Evolutionary conservation across 352 stramenopile species (phyloP), one percentile per base, ranked within the genome.

Genomic region (Globisporangium splendens): DNA sequence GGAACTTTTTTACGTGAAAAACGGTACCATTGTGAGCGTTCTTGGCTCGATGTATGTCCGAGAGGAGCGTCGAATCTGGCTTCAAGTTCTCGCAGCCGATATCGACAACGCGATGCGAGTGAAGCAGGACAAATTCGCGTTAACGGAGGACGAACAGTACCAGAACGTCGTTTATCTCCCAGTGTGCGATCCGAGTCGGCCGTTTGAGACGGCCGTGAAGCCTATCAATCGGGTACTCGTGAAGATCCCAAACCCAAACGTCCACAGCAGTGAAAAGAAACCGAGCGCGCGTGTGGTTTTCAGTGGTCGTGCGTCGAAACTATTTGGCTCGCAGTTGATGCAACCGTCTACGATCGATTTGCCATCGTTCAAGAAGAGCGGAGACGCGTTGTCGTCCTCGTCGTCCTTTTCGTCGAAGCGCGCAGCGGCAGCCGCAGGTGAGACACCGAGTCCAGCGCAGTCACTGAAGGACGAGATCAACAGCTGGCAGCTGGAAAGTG

Each of bases 301-400:
- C 38, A 85, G 63, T 44, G 82, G 79, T 11, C 79, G 82, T 15
- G 82, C 82, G 17, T 91, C 82, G 1, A 88, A 89, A 47, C 66
- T 91, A 8, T 91, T 91, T 57, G 75, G 77, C 7, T 89, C 78
- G 11, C 73, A 86, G 24, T 54, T 91, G 47, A 60, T 91, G 56
- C 77, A 70, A 46, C 68, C 75, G 14, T 90, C 80, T 17, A 90
- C 80, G 0, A 78, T 88, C 21, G 72, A 85, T 28, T 54, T 85
- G 35, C 63, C 62, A 2, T 65, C 67, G 5, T 59, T 69, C 24
- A 59, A 41, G 10, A 74, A 62, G 49, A 62, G 73, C 28, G 70
- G 64, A 13, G 54, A 61, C 2, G 47, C 69, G 7, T 2, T 43
- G 14, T 43, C 38, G 3, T 43, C 38, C 11, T 43, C 38, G 38